Evolutionary conservation across 257 asterid genomes (phyloP).

Genomic region (Sherardia arvensis): DNA sequence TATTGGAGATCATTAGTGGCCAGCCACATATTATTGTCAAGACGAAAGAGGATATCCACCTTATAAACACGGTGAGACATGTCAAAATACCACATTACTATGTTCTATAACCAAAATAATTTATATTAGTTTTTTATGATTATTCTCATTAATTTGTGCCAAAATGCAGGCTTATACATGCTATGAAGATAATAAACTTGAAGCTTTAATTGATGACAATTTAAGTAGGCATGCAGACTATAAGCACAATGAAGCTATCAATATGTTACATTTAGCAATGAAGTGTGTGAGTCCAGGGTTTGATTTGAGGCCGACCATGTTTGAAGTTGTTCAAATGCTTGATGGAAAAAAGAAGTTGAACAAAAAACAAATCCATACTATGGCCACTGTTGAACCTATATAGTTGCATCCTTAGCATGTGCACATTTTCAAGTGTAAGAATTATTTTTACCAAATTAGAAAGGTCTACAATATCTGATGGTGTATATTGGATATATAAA

Average conservation of each 20-base stretch:
- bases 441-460: not conserved
- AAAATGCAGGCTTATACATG: slow-evolving; percentile 2
- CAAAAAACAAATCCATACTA: not conserved
- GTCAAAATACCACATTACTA: not conserved
- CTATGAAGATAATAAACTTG: not conserved
- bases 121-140: not conserved
- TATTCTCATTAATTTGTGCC: not conserved
- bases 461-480: not conserved
- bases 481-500: too few species aligned
- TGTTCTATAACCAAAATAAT: not conserved
- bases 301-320: slow-evolving; percentile 4
- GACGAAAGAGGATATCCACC: not conserved
- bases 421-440: not conserved
- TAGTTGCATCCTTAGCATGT: not conserved
- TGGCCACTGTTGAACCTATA: not conserved
- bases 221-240: not conserved
- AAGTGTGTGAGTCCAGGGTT: slow-evolving; percentile 2
- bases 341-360: not conserved
- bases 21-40: not conserved
- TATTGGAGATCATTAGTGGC: slow-evolving; percentile 3
- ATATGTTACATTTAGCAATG: not conserved
- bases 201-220: not conserved
- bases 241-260: not conserved
- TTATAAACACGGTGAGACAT: not conserved
- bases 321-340: slow-evolving; percentile 3